phyloP scores from a whole-genome alignment of 306 rosid species.

The Crotalaria pallida region DNA sequence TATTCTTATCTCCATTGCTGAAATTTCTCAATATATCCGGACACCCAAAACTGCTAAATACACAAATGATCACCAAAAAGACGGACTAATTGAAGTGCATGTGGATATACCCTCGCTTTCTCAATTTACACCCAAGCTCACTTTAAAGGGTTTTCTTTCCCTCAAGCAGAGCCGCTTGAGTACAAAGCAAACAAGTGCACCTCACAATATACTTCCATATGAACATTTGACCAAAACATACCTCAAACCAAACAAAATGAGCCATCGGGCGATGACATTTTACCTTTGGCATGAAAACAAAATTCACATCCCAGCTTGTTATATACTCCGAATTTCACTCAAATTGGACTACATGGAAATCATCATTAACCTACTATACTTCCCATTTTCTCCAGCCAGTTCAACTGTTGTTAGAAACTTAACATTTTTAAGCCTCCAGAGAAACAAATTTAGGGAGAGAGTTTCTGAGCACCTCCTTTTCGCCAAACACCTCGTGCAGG shows the following conservation, averaged over 20 bases:
- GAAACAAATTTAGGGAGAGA: slow-evolving; percentile 30
- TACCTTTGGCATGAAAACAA: slow-evolving; percentile 1
- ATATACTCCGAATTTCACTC: slow-evolving; percentile 22
- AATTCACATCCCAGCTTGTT: slow-evolving; percentile 18
- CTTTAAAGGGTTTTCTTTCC: too few relatives aligned
- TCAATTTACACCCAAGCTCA: too few relatives aligned
- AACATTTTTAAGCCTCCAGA: background rate
- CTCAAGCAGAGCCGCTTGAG: background rate
- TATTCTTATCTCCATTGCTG: background rate
- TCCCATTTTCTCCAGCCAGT: background rate
- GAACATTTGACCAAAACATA: slow-evolving; percentile 22
- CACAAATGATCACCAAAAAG: too few relatives aligned
- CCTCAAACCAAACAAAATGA: slow-evolving; percentile 17
- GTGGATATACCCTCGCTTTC: background rate
- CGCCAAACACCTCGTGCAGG: slow-evolving; percentile 91
- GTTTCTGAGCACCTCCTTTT: slow-evolving; percentile 59
- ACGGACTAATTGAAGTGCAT: too few relatives aligned
- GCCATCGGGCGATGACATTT: slow-evolving; percentile 14
- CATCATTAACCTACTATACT: slow-evolving; percentile 15
- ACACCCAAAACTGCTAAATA: background rate
- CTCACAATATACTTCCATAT: background rate
- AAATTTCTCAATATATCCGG: background rate
- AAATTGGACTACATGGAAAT: slow-evolving; percentile 6
- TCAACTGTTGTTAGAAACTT: slow-evolving; percentile 3
- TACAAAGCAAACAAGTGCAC: background rate